These are phyloP conservation scores for Aureobasidium lini DNA, from an alignment of 2,329 filamentous ascomycete species.

Conservation along the genomic window DNA sequence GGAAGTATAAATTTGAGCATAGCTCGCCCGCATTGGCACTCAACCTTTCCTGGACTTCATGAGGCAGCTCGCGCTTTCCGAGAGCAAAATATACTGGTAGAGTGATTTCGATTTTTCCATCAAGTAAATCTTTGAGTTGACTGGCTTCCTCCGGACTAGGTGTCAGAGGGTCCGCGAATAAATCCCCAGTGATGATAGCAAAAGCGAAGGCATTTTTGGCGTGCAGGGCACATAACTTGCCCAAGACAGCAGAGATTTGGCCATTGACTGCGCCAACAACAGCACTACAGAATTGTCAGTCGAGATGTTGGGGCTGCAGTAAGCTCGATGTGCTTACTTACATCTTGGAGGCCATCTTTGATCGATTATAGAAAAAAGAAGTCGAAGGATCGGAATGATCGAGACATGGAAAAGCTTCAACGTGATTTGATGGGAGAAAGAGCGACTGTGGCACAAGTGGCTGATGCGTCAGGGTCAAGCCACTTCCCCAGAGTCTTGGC, in stretches of 20 bases:
- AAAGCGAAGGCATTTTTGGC: slow-evolving; percentile 83
- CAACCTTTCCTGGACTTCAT: slow-evolving; percentile 62
- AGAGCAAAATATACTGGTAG: slow-evolving; percentile 88
- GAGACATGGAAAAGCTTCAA: neutral
- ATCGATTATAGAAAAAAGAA: too few species aligned
- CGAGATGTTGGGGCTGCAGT: neutral
- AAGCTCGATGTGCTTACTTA: slow-evolving; percentile 26
- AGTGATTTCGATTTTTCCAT: slow-evolving; percentile 65
- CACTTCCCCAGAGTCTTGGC: slow-evolving; percentile 2
- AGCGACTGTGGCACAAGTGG: neutral
- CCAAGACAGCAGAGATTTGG: slow-evolving; percentile 65
- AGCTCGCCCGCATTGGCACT: slow-evolving; percentile 62
- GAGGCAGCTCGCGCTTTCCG: slow-evolving; percentile 64
- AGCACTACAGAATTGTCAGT: slow-evolving; percentile 44
- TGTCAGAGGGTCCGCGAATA: slow-evolving; percentile 59
- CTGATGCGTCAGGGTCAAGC: neutral
- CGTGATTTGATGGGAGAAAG: neutral
- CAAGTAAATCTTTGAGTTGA: slow-evolving; percentile 56
- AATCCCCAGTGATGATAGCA: slow-evolving; percentile 73
- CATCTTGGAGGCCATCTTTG: slow-evolving; percentile 49
- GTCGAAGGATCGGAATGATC: neutral
- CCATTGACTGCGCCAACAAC: slow-evolving; percentile 80
- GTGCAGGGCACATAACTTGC: slow-evolving; percentile 73
- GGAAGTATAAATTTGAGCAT: slow-evolving; percentile 82
- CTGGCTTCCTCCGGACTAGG: slow-evolving; percentile 34